Evolutionary conservation across 2,329 filamentous ascomycete genomes (phyloP).

Genomic region (Pyrenophora tritici-repentis): DNA sequence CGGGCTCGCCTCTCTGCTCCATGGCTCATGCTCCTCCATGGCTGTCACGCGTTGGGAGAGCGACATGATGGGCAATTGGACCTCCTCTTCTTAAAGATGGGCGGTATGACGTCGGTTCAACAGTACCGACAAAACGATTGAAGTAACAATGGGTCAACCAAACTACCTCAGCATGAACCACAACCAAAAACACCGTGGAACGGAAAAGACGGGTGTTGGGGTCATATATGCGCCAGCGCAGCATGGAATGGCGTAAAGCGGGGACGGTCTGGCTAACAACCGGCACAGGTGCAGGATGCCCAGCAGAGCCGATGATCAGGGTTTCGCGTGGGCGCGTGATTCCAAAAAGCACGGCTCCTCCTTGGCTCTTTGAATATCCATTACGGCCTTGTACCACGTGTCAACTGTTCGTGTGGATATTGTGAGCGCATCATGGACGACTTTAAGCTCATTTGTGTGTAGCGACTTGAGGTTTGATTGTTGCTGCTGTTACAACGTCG

Average conservation of each 20-base stretch:
- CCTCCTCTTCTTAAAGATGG: background rate
- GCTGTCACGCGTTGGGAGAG: slow-evolving; percentile 47
- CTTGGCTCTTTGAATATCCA: slow-evolving; percentile 13
- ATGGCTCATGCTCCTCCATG: slow-evolving; percentile 50
- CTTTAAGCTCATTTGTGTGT: background rate
- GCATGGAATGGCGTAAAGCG: slow-evolving; percentile 19
- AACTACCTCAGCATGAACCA: background rate
- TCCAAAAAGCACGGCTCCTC: slow-evolving; percentile 8
- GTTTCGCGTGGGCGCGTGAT: slow-evolving; percentile 25
- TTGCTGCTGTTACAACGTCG: slow-evolving; percentile 5
- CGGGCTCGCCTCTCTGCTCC: slow-evolving; percentile 46
- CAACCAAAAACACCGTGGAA: no score
- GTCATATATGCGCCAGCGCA: slow-evolving; percentile 21
- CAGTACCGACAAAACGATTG: background rate
- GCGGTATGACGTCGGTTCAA: slow-evolving; percentile 19
- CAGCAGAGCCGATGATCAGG: slow-evolving; percentile 19
- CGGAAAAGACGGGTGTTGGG: slow-evolving; percentile 8
- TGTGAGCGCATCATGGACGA: background rate
- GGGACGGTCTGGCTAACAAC: slow-evolving; percentile 17
- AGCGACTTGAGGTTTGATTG: background rate
- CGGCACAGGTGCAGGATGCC: slow-evolving; percentile 12
- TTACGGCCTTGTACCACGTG: slow-evolving; percentile 18
- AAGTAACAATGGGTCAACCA: slow-evolving; percentile 10
- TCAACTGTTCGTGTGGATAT: background rate
- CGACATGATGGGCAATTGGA: slow-evolving; percentile 39